Evolutionary conservation across 805 yeast genomes (phyloP).

Genomic region (Candida sanyiensis): DNA sequence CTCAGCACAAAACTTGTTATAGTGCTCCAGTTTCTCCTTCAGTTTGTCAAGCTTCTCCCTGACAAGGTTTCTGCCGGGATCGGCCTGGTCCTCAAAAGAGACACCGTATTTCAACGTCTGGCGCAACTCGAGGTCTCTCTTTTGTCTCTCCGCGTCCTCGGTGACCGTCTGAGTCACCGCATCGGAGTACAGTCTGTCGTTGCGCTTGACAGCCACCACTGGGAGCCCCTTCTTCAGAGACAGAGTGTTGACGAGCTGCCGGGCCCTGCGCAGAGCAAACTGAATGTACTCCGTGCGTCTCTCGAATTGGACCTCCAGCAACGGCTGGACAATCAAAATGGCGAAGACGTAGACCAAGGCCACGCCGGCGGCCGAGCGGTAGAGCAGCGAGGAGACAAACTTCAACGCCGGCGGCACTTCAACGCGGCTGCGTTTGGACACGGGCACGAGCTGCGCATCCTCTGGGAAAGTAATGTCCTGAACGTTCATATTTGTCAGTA

Average conservation of each 20-base stretch:
- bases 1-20: conserved; percentile 17
- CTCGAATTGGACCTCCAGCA: conserved; percentile 32
- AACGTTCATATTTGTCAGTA: conserved; percentile 3
- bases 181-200: conserved; percentile 33
- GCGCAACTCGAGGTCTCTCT: conserved; percentile 2
- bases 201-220: conserved; percentile 37
- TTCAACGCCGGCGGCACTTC: conserved; percentile 22
- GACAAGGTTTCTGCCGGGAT: conserved; percentile 9
- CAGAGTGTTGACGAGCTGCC: conserved; percentile 26
- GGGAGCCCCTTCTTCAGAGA: conserved; percentile 32
- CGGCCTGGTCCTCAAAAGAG: conserved; percentile 13
- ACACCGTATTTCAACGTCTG: conserved; percentile 10
- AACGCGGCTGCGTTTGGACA: conserved; percentile 1
- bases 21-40: conserved; percentile 27
- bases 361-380: conserved; percentile 32
- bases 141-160: conserved; percentile 3
- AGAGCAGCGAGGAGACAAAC: conserved; percentile 26
- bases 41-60: conserved; percentile 27
- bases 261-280: conserved; percentile 26
- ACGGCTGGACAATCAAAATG: conserved; percentile 35
- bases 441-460: conserved; percentile 7
- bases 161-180: conserved; percentile 26
- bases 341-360: conserved; percentile 28
- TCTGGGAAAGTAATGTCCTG: conserved; percentile 22
- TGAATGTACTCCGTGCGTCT: conserved; percentile 33